phyloP scores from a whole-genome alignment of 306 rosid species.

The Prinsepia uniflora region DNA sequence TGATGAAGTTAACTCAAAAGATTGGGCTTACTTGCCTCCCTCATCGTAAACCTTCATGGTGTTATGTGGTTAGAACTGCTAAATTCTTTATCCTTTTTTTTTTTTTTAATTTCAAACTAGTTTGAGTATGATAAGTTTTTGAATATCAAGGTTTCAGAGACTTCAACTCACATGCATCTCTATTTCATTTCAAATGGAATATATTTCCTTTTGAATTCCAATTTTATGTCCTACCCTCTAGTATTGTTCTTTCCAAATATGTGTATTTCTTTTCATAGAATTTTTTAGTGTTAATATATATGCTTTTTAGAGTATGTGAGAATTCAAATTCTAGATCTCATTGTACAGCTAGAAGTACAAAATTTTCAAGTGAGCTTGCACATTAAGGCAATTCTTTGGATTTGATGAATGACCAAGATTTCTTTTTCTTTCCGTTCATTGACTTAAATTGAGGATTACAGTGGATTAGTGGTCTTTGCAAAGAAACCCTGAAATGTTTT shows the following conservation, averaged over 20 bases:
- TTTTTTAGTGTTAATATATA: neutral
- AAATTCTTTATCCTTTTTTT: neutral
- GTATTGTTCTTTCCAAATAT: conserved; percentile 3
- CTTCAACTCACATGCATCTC: neutral
- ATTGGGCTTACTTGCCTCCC: conserved; percentile 83
- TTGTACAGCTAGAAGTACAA: neutral
- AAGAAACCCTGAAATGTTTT: neutral
- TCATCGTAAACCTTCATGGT: conserved; percentile 75
- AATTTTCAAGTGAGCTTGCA: neutral
- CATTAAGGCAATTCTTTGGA: neutral
- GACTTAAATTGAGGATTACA: neutral
- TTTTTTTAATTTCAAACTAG: conserved; percentile 7
- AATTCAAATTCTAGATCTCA: neutral
- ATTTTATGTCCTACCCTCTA: neutral
- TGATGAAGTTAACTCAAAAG: conserved; percentile 84
- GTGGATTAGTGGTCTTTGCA: neutral
- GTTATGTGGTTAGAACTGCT: conserved; percentile 62
- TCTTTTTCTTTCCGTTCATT: neutral
- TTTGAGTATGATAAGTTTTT: neutral
- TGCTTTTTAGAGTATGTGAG: neutral
- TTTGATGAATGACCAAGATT: neutral
- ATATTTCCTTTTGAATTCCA: neutral
- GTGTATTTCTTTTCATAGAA: neutral
- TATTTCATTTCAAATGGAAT: neutral
- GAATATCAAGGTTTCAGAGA: conserved; percentile 12